Base-by-base conservation (phyloP, 352 stramenopile genomes). In the Phytophthora ramorum region DNA sequence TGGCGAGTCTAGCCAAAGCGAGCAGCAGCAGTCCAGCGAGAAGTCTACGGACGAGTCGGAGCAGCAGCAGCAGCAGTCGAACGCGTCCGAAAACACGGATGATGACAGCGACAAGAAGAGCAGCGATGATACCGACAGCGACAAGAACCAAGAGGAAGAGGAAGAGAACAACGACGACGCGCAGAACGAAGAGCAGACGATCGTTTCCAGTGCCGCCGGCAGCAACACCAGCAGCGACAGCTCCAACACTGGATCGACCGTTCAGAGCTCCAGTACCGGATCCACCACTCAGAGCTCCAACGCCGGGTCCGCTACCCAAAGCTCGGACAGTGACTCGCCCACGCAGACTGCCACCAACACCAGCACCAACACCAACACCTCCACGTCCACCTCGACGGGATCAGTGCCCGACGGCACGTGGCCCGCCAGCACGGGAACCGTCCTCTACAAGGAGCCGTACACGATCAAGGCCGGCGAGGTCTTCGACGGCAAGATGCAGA, bases 391-490 rank as follows among this genome's bases (percentile, higher is more conserved):
- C 4, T 20, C 32, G 4, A 35, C 51, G 14, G 60, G 51, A 24
- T 38, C 43, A 5, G 34, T 63, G 0, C 55, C 55, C 0, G 55
- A 63, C n/a, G 55, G 55, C 34, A 63, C 55, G 19, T 55, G 55
- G 55, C 55, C 55, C 1, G 17, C 43, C 8, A 63, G 55, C 55
- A 63, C 30, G 3, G 55, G 63, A 6, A 48, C 51, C 26, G 63
- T 63, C 28, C 40, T 19, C 14, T 71, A 55, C 58, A 35, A 41
- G 4, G 59, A 67, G 22, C 47, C 72, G 2, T 63, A 72, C 35
- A 64, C 63, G 30, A 69, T 82, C 24, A 64, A 73, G 20, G 73
- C 73, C 12, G 75, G 70, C 1, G 65, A n/a, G n/a, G n/a, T n/a
- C n/a, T n/a, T n/a, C n/a, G n/a, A n/a, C n/a, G n/a, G n/a, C n/a